Conservation (phyloP, 306 rosid genomes). For the Hippophae rhamnoides region DNA sequence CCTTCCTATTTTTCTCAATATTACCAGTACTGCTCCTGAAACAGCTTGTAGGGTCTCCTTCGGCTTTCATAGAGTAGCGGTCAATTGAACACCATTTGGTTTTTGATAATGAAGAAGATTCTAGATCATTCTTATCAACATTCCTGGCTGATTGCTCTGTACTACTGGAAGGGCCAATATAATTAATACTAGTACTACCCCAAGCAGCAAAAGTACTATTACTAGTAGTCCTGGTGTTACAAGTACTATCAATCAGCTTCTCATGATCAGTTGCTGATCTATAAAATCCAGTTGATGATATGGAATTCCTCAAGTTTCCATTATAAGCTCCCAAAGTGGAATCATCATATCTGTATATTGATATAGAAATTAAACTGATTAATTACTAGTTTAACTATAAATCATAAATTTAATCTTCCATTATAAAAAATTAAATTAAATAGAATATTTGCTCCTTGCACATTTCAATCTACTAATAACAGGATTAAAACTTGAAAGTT, state of each 20-base stretch:
- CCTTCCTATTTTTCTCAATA: conserved; percentile 17
- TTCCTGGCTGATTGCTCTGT: conserved; percentile 31
- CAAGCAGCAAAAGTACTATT: neutral
- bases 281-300: conserved; percentile 26
- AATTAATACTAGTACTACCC: conserved; percentile 8
- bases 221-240: conserved; percentile 7
- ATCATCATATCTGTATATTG: conserved; percentile 33
- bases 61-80: conserved; percentile 9
- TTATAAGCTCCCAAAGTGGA: conserved; percentile 30
- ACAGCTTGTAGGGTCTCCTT: conserved; percentile 12
- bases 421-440: neutral
- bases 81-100: neutral
- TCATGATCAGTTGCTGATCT: conserved; percentile 19
- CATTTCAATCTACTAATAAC: too few relatives aligned
- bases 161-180: conserved; percentile 19
- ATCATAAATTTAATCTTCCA: neutral
- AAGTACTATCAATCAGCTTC: conserved; percentile 15
- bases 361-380: neutral
- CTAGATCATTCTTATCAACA: conserved; percentile 24
- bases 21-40: neutral
- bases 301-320: conserved; percentile 32
- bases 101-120: conserved; percentile 18
- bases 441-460: neutral
- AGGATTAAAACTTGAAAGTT: conserved; percentile 28
- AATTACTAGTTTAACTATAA: neutral